These are phyloP conservation scores for Xerocomus amazonicus DNA, from an alignment of 1,284 basidiomycete genomes.

Conservation along the genomic window DNA sequence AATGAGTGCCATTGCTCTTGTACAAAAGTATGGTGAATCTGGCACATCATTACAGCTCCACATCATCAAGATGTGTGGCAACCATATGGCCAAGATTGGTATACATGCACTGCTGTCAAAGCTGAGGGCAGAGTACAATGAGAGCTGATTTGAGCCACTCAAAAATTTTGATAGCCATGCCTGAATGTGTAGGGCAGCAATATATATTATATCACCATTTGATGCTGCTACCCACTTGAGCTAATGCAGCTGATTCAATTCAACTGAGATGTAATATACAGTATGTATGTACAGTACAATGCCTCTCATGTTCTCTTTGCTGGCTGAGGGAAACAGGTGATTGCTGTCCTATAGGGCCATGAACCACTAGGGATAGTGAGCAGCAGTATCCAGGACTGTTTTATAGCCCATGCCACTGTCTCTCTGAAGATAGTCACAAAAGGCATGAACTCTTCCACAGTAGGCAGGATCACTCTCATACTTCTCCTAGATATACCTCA, in stretches of 20 bases:
- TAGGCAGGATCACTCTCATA: conserved; percentile 10
- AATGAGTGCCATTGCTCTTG: background rate
- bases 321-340: no score
- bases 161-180: no score
- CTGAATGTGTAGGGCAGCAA: no score
- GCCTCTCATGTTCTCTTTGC: no score
- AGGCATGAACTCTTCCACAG: conserved; percentile 8
- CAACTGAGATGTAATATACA: no score
- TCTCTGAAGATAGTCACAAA: no score
- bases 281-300: no score
- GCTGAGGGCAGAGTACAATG: background rate
- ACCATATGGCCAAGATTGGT: background rate
- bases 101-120: background rate
- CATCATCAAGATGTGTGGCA: background rate
- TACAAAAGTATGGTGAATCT: background rate
- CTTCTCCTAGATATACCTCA: conserved; percentile 14
- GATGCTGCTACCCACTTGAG: no score
- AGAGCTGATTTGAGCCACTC: no score
- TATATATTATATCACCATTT: no score
- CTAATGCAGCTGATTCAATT: no score
- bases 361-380: conserved; percentile 5
- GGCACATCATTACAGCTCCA: background rate
- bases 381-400: conserved; percentile 5
- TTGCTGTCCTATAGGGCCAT: no score
- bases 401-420: conserved; percentile 2